Evolutionary conservation across 768 basidiomycete genomes (phyloP).

Genomic region (Megacollybia marginata): DNA sequence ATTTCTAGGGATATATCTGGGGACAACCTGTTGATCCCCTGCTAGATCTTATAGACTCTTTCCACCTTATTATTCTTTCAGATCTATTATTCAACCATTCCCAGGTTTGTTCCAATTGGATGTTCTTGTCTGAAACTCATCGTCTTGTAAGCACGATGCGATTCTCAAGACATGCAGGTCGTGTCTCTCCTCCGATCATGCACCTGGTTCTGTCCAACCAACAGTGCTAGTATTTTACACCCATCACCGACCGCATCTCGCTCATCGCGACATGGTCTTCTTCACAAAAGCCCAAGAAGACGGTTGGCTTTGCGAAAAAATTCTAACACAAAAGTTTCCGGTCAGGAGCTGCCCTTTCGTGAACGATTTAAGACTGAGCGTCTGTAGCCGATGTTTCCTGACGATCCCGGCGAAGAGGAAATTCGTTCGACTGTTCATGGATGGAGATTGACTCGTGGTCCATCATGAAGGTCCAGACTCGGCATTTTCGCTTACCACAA

Average conservation of each 20-base stretch:
- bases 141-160: slow-evolving; percentile 59
- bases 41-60: slow-evolving; percentile 30
- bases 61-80: slow-evolving; percentile 81
- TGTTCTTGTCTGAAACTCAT: not conserved
- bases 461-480: too few relatives aligned
- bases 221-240: slow-evolving; percentile 78
- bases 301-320: slow-evolving; percentile 71
- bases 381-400: slow-evolving; percentile 79
- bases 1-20: slow-evolving; percentile 73
- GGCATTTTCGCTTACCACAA: too few relatives aligned
- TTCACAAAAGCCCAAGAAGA: slow-evolving; percentile 52
- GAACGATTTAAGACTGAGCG: not conserved
- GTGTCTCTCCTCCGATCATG: slow-evolving; percentile 20
- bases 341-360: slow-evolving; percentile 30
- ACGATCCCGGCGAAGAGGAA: slow-evolving; percentile 74
- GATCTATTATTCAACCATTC: slow-evolving; percentile 96
- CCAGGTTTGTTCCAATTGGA: slow-evolving; percentile 42
- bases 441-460: slow-evolving; percentile 46
- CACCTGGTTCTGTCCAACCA: slow-evolving; percentile 5
- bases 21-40: slow-evolving; percentile 49
- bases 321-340: slow-evolving; percentile 56
- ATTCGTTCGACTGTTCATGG: slow-evolving; percentile 82
- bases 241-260: slow-evolving; percentile 81
- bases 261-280: slow-evolving; percentile 77
- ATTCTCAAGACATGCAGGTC: slow-evolving; percentile 67